These are phyloP conservation scores for Sporisorium scitamineum DNA, from an alignment of 1,284 basidiomycete genomes.

Conservation along the genomic window DNA sequence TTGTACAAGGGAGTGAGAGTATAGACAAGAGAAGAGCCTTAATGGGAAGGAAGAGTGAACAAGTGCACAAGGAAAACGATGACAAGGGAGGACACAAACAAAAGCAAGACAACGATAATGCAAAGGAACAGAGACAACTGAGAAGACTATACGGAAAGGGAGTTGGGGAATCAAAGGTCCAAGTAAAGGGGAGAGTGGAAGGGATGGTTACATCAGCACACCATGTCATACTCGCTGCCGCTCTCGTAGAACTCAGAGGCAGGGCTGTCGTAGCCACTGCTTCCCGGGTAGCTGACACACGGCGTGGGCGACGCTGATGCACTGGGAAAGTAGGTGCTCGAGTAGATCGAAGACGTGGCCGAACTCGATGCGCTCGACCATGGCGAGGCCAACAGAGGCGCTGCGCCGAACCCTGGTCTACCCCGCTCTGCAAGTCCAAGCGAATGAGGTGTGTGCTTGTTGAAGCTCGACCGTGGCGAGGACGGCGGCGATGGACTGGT, in stretches of 20 bases:
- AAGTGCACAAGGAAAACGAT: neutral
- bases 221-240: slow-evolving; percentile 66
- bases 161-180: neutral
- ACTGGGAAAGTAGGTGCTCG: slow-evolving; percentile 44
- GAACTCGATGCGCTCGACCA: slow-evolving; percentile 38
- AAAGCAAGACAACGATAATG: neutral
- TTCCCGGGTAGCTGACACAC: slow-evolving; percentile 28
- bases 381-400: slow-evolving; percentile 21
- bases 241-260: slow-evolving; percentile 64
- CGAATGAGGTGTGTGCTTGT: neutral
- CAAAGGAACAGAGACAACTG: slow-evolving; percentile 1
- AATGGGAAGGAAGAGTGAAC: neutral
- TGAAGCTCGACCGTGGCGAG: slow-evolving; percentile 15
- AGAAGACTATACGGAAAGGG: neutral
- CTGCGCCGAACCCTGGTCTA: slow-evolving; percentile 15
- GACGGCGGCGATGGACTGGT: slow-evolving; percentile 45
- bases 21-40: slow-evolving; percentile 7
- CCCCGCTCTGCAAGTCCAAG: slow-evolving; percentile 10
- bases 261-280: slow-evolving; percentile 62
- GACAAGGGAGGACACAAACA: neutral
- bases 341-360: slow-evolving; percentile 42
- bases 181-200: too few species aligned
- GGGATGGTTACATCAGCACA: slow-evolving; percentile 17
- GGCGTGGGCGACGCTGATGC: slow-evolving; percentile 21
- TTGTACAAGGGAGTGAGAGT: slow-evolving; percentile 6